A percentile compares a stretch with the other conserved stretches of the same genome.
Evolutionary conservation across 495 filamentous ascomycete species (phyloP).

Genomic region (Xylaria bambusicola): DNA sequence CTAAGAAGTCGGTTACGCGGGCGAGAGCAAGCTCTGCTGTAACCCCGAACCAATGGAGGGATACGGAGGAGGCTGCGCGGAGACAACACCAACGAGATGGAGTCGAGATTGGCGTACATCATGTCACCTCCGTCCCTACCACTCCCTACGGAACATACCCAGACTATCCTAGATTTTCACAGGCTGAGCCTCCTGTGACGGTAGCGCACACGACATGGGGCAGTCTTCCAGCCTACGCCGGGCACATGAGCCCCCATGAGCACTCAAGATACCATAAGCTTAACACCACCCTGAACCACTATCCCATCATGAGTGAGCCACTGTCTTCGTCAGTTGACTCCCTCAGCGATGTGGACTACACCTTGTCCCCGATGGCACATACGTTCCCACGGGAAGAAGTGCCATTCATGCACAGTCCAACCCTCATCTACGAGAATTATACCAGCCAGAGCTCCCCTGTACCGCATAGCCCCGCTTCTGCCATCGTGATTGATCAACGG

Average conservation of each 20-base stretch:
- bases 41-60: conserved; percentile 39
- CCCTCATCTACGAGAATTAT: conserved; percentile 53
- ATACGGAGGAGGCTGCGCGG: conserved; percentile 36
- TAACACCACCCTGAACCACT: conserved; percentile 27
- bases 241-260: conserved; percentile 27
- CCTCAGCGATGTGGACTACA: conserved; percentile 57
- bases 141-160: conserved; percentile 42
- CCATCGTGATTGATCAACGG: conserved; percentile 53
- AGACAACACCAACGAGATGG: conserved; percentile 32
- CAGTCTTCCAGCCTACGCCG: conserved; percentile 28
- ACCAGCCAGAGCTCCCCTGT: conserved; percentile 48
- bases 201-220: conserved; percentile 31
- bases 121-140: conserved; percentile 24
- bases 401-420: conserved; percentile 53
- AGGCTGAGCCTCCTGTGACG: conserved; percentile 35
- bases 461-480: conserved; percentile 53
- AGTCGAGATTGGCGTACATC: conserved; percentile 31
- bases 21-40: conserved; percentile 40
- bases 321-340: conserved; percentile 53
- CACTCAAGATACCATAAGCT: conserved; percentile 32
- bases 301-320: conserved; percentile 41
- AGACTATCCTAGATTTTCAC: conserved; percentile 35
- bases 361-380: conserved; percentile 50
- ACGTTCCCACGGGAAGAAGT: conserved; percentile 54
- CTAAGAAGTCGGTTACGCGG: conserved; percentile 46